phyloP scores from a whole-genome alignment of 2,329 filamentous ascomycete species.

The Ceratocystis lukuohia region DNA sequence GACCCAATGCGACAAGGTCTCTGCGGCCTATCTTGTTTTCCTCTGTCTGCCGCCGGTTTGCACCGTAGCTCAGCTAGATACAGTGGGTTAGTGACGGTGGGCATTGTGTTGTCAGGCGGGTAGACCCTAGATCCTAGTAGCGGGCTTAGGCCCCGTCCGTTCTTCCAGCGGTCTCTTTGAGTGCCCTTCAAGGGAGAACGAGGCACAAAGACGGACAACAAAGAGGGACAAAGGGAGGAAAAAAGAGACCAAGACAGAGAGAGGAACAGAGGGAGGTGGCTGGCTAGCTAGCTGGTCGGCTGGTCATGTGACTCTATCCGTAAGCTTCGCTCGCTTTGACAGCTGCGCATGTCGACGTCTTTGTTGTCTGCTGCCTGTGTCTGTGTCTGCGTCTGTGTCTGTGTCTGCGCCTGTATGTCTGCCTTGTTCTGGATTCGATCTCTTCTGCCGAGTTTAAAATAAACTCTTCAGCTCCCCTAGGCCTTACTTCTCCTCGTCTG shows the following conservation, averaged over 20 bases:
- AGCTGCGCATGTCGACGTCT: background rate
- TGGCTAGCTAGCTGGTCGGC: background rate
- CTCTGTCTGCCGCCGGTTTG: background rate
- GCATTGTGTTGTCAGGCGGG: background rate
- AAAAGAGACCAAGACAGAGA: background rate
- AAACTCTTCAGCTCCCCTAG: too few species aligned
- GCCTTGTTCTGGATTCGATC: too few species aligned
- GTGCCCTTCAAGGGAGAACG: background rate
- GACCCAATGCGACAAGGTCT: background rate
- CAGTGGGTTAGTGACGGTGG: background rate
- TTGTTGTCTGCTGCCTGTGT: background rate
- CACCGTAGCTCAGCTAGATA: background rate
- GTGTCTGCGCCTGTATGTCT: too few species aligned
- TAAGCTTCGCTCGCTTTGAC: too few species aligned
- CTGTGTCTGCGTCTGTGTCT: too few species aligned
- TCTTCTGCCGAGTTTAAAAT: too few species aligned
- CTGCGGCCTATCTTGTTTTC: background rate
- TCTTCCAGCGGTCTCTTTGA: background rate
- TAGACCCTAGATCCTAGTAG: slow-evolving; percentile 1
- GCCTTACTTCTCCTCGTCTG: too few species aligned
- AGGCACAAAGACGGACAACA: too few species aligned
- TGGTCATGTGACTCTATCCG: background rate
- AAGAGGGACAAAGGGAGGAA: background rate
- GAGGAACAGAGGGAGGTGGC: background rate
- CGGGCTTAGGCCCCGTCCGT: background rate